A percentile compares a stretch with the other conserved stretches of the same genome.
phyloP scores from a whole-genome alignment of 139 green algal genomes.

The Mesostigma viride region DNA sequence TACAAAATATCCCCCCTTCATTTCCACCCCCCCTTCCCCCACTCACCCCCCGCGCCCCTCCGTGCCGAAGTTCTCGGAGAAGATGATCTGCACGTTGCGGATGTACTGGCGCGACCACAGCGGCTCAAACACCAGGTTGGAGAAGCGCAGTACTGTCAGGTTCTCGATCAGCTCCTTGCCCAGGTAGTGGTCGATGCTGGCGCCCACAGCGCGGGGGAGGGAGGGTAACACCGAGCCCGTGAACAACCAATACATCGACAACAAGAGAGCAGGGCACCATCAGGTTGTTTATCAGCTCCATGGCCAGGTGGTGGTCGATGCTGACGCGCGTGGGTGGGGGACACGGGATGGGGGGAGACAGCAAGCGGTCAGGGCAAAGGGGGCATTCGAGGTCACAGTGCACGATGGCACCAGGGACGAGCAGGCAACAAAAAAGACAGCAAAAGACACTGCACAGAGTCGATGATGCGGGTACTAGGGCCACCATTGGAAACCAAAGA shows the following conservation, averaged over 20 bases:
- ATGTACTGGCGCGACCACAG: conserved; percentile 93
- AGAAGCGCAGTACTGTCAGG: conserved; percentile 90
- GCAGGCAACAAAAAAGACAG: too few relatives aligned
- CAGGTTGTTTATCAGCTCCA: neutral
- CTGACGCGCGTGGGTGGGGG: neutral
- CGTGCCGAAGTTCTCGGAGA: conserved; percentile 95
- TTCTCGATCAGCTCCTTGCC: conserved; percentile 99
- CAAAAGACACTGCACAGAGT: too few relatives aligned
- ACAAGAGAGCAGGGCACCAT: too few relatives aligned
- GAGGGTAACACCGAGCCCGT: too few relatives aligned
- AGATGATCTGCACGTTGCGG: conserved; percentile 95
- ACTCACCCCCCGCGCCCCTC: conserved; percentile 76
- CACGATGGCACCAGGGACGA: too few relatives aligned
- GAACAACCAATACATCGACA: too few relatives aligned
- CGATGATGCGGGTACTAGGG: too few relatives aligned
- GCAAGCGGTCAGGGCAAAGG: too few relatives aligned
- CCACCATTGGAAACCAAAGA: too few relatives aligned
- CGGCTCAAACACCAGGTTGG: conserved; percentile 97
- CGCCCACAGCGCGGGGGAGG: neutral
- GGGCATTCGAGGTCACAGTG: too few relatives aligned
- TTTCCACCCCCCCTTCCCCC: too few relatives aligned
- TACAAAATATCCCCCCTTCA: too few relatives aligned
- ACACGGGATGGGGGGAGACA: neutral
- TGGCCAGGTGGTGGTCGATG: neutral
- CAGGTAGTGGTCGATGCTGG: conserved; percentile 96